These are phyloP conservation scores for Rhytidhysteron rufulum DNA, from an alignment of 2,329 filamentous ascomycete genomes.

Conservation along the genomic window DNA sequence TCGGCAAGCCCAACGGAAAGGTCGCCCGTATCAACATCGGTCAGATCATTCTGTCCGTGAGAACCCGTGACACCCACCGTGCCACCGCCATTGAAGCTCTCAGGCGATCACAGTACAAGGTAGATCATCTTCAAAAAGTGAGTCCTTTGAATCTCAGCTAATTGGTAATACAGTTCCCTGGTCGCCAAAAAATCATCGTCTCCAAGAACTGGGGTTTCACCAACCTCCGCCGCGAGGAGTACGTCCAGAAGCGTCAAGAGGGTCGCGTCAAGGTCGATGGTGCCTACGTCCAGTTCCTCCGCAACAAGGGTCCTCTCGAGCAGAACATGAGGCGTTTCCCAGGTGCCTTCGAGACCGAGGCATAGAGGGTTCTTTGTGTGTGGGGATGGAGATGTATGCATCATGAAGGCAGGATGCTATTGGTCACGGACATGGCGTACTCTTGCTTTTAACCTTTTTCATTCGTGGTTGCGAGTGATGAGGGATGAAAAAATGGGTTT, in stretches of 20 bases:
- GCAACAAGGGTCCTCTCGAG: constrained; percentile 82
- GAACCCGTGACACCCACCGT: constrained; percentile 93
- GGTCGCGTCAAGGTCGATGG: constrained; percentile 95
- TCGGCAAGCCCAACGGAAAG: constrained; percentile 98
- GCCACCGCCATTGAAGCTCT: constrained; percentile 95
- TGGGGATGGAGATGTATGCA: neutral
- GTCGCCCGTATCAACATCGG: constrained; percentile 99
- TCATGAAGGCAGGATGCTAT: neutral
- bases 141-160: too few species aligned
- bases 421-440: neutral
- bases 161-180: too few species aligned
- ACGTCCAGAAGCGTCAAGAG: constrained; percentile 89
- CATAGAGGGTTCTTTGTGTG: constrained; percentile 15
- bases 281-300: constrained; percentile 99
- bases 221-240: constrained; percentile 94
- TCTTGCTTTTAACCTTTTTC: neutral
- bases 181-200: constrained; percentile 99
- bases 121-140: too few species aligned
- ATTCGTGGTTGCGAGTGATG: neutral
- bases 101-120: constrained; percentile 98
- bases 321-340: constrained; percentile 94
- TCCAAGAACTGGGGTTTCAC: constrained; percentile 99
- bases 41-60: constrained; percentile 77
- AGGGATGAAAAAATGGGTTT: too few species aligned
- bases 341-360: constrained; percentile 66